Evolutionary conservation across 2,329 filamentous ascomycete genomes (phyloP).

Genomic region (Aureobasidium sp.): DNA sequence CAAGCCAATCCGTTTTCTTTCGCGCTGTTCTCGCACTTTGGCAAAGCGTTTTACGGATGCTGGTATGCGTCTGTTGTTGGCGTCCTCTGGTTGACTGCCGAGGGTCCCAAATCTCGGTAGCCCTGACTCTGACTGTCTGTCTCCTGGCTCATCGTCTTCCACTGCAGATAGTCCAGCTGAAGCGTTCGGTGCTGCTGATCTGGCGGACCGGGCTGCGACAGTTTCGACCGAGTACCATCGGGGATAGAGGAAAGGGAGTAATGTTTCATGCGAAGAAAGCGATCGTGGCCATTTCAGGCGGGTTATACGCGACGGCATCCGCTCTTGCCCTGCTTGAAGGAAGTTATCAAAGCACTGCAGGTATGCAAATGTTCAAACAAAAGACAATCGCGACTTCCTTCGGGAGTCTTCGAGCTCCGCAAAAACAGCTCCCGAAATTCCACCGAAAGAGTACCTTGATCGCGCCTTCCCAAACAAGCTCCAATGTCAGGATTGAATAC

Average conservation of each 20-base stretch:
- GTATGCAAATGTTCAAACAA: no score
- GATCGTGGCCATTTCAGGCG: constrained; percentile 9
- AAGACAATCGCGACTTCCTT: no score
- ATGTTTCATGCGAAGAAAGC: neutral
- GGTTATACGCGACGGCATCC: constrained; percentile 12
- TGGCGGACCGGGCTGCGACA: neutral
- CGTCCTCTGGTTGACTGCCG: neutral
- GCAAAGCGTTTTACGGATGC: neutral
- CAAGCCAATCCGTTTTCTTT: neutral
- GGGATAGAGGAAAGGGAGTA: neutral
- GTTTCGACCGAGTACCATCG: neutral
- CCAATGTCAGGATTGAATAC: neutral
- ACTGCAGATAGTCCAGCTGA: neutral
- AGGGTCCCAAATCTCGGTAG: no score
- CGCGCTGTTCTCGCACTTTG: neutral
- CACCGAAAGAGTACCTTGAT: neutral
- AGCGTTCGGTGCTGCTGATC: neutral
- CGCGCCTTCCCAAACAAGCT: neutral
- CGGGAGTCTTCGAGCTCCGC: constrained; percentile 1
- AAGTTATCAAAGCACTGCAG: no score
- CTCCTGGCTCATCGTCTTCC: neutral
- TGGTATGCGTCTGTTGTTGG: neutral
- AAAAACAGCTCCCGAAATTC: neutral
- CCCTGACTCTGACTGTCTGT: neutral
- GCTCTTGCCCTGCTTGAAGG: neutral